phyloP scores from a whole-genome alignment of 2,329 filamentous ascomycete genomes.

The Colletotrichum theobromicola region DNA sequence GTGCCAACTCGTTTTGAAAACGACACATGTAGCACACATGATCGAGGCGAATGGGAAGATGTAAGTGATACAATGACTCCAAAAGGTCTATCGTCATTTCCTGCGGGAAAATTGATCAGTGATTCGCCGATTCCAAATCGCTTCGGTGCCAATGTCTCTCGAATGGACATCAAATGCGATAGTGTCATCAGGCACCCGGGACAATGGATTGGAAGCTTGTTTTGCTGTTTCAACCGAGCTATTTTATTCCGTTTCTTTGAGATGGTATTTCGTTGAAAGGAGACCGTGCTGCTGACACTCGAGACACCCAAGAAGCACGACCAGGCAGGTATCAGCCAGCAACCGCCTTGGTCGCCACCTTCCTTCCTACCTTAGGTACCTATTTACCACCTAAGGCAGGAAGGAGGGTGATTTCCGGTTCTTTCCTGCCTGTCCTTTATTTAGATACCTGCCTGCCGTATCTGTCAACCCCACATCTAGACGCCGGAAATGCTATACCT shows the following conservation, averaged over 20 bases:
- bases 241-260: background rate
- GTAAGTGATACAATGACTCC: no score
- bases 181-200: background rate
- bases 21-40: no score
- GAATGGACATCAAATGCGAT: no score
- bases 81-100: no score
- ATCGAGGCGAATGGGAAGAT: no score
- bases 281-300: background rate
- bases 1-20: no score
- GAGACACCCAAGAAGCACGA: background rate
- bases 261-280: accelerated
- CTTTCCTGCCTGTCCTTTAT: background rate
- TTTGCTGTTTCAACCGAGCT: background rate
- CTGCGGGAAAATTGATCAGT: no score
- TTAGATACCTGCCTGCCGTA: background rate
- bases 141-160: no score
- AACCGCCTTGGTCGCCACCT: background rate
- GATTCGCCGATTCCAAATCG: no score
- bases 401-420: accelerated
- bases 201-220: background rate
- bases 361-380: no score
- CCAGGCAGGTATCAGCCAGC: background rate
- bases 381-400: no score
- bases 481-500: background rate
- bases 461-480: background rate